These are phyloP conservation scores for Linnemannia schmuckeri DNA, from an alignment of 192 early-diverging fungal species.

Conservation along the genomic window DNA sequence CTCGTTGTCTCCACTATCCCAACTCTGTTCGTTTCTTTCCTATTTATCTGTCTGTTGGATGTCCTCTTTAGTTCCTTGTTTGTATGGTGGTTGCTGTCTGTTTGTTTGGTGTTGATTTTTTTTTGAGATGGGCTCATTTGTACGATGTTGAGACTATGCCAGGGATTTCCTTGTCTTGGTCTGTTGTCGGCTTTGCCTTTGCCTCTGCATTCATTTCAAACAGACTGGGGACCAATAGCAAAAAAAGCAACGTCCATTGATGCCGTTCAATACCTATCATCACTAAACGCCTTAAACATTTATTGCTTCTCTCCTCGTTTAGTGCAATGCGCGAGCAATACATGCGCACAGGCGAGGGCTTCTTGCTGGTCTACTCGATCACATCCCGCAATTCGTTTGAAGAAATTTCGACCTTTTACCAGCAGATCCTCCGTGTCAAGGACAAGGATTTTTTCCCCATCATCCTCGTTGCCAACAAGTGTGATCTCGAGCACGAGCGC, in stretches of 20 bases:
- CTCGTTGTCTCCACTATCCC: background rate
- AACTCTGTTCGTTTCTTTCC: background rate
- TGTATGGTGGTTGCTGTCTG: background rate
- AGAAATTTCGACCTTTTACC: conserved; percentile 89
- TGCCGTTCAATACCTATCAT: background rate
- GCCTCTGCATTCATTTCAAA: background rate
- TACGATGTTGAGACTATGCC: conserved; percentile 3
- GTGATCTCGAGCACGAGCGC: conserved; percentile 85
- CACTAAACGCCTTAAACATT: conserved; percentile 23
- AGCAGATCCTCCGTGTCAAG: conserved; percentile 97
- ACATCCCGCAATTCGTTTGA: conserved; percentile 93
- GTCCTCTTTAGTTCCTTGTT: background rate
- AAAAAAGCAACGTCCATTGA: background rate
- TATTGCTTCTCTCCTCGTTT: background rate
- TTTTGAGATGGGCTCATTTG: background rate
- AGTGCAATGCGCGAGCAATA: conserved; percentile 96
- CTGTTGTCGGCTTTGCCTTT: conserved; percentile 7
- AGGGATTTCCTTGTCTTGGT: background rate
- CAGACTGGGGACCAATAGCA: background rate
- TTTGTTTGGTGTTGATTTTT: background rate
- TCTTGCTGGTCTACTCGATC: conserved; percentile 93
- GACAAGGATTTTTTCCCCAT: conserved; percentile 92
- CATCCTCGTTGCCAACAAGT: conserved; percentile 95
- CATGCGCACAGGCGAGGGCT: conserved; percentile 97
- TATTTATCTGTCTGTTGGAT: background rate